Evolutionary conservation across 164 flowering plant genomes (phyloP), one percentile per base, ranked within the genome.

Genomic region (Nymphaea colorata): DNA sequence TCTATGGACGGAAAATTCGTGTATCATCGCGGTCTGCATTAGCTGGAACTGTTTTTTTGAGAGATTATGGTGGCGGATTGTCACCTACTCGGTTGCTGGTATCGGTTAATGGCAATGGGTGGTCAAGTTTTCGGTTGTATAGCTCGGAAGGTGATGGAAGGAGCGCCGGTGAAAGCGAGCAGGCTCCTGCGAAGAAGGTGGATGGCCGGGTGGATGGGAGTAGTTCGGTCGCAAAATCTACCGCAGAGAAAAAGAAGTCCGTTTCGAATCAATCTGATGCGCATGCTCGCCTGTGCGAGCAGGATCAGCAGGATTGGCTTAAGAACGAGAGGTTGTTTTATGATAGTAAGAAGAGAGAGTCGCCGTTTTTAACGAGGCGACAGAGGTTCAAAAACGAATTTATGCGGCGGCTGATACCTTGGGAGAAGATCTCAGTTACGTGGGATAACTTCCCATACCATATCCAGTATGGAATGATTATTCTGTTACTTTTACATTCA

Each of bases 301-400:
- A 89, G 62, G 99, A 95, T 77, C 99, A 95, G 72, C 82, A 77
- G 79, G 98, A 92, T 60, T 95, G 99, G 99, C 85, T 95, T 7
- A 71, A 75, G 3, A 90, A 82, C 73, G 96, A 92, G 80, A 89
- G 81, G 71, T 76, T 81, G 73, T 76, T 88, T 5, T 78, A 84
- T 42, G 99, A 92, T 74, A 82, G 82, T 75, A 92, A 83, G 72
- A 89, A 78, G 80, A 83, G 71, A 70, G 94, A 95, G 59, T 88
- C 93, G 7, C 98, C 98, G 4, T 95, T 95, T 75, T 60, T 92
- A 45, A 77, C 81, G 17, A 84, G 83, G 75, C 77, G 82, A 42
- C 89, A 90, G 66, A 89, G 80, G 80, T 88, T 90, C 67, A 95
- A 79, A 73, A 86, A 81, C 43, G 99, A 89, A 75, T 85, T 95